These are phyloP conservation scores for Suillus clintonianus DNA, from an alignment of 768 basidiomycete genomes.

Conservation along the genomic window DNA sequence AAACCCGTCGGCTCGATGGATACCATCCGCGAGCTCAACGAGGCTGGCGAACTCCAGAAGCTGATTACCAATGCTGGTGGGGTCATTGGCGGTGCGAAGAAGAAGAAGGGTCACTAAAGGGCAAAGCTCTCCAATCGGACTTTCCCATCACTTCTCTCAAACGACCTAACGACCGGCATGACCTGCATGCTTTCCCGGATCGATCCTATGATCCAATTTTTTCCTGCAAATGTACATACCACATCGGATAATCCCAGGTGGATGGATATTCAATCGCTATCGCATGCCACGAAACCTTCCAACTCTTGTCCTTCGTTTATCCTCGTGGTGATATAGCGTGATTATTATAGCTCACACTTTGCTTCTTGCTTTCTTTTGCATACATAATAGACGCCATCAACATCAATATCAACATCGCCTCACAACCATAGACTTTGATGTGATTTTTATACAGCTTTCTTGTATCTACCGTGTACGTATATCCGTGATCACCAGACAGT, in stretches of 20 bases:
- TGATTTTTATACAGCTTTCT: background rate
- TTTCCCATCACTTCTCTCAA: background rate
- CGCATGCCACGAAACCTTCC: background rate
- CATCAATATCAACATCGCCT: background rate
- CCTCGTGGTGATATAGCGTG: background rate
- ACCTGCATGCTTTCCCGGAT: background rate
- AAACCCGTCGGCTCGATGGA: conserved; percentile 51
- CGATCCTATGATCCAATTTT: background rate
- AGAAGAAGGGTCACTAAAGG: conserved; percentile 32
- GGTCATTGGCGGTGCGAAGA: conserved; percentile 53
- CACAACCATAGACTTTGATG: background rate
- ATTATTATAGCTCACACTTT: background rate
- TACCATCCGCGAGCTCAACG: conserved; percentile 51
- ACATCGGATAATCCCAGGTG: background rate
- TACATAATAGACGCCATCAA: background rate
- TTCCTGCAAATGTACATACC: background rate
- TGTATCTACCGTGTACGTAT: background rate
- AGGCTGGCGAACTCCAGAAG: conserved; percentile 52
- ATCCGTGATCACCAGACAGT: background rate
- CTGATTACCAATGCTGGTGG: conserved; percentile 60
- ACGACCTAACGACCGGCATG: conserved; percentile 3
- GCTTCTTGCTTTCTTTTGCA: background rate
- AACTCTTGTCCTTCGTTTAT: background rate
- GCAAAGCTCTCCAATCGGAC: background rate
- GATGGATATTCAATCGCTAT: background rate